phyloP scores from a whole-genome alignment of 2,329 filamentous ascomycete genomes.

The Cordyceps militaris region DNA sequence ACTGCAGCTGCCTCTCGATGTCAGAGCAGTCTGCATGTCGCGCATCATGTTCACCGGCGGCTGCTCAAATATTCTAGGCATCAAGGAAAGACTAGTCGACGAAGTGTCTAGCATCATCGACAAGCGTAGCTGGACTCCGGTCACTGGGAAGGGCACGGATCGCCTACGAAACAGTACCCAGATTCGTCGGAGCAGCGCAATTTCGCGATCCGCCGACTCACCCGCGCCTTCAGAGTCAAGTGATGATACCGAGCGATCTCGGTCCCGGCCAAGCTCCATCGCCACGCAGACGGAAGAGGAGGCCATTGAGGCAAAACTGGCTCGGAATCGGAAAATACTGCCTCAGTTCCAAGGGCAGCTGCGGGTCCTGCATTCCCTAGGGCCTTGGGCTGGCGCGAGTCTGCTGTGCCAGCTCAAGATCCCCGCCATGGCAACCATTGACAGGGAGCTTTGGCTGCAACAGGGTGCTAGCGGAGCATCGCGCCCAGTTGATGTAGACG shows the following conservation, averaged over 20 bases:
- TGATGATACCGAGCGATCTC: conserved; percentile 19
- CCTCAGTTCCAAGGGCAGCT: conserved; percentile 49
- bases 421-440: conserved; percentile 61
- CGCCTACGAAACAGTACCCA: conserved; percentile 41
- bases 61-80: conserved; percentile 67
- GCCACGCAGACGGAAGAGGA: conserved; percentile 23
- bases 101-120: conserved; percentile 65
- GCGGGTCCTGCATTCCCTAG: conserved; percentile 61
- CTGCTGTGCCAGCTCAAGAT: conserved; percentile 62
- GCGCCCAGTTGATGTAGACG: conserved; percentile 51
- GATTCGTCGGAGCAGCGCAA: conserved; percentile 28
- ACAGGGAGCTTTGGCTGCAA: conserved; percentile 63
- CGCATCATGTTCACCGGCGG: conserved; percentile 83
- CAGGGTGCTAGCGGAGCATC: conserved; percentile 58
- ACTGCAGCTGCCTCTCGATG: conserved; percentile 70
- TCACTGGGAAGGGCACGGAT: conserved; percentile 62
- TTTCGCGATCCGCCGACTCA: conserved; percentile 7
- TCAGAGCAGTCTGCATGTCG: conserved; percentile 78
- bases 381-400: conserved; percentile 69
- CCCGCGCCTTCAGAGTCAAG: conserved; percentile 19
- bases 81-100: conserved; percentile 68
- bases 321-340: conserved; percentile 28
- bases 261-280: conserved; percentile 19
- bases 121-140: conserved; percentile 67
- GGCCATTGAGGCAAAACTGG: conserved; percentile 31